Conservation (phyloP, 192 early-diverging fungal genomes). For the Glomus cerebriforme region DNA sequence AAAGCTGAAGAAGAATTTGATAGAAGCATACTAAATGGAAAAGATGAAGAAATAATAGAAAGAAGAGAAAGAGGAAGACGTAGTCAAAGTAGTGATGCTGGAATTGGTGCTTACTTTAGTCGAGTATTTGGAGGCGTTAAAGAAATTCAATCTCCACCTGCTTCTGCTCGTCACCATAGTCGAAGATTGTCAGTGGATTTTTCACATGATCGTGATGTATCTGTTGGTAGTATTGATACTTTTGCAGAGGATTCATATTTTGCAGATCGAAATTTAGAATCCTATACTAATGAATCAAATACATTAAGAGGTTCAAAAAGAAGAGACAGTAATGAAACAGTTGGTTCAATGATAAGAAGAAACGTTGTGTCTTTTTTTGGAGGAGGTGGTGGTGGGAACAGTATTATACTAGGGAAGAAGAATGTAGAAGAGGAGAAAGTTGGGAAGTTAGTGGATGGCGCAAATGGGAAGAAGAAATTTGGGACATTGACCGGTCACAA, state of each 20-base stretch:
- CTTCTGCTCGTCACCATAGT: constrained; percentile 21
- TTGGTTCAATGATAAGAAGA: constrained; percentile 18
- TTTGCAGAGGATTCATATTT: constrained; percentile 33
- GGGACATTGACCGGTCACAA: background rate
- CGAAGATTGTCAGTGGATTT: constrained; percentile 29
- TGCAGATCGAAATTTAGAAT: constrained; percentile 24
- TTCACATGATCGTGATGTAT: constrained; percentile 29
- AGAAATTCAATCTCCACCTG: constrained; percentile 14
- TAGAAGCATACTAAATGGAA: background rate
- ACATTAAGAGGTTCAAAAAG: constrained; percentile 8
- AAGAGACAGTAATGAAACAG: constrained; percentile 26
- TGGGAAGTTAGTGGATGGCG: constrained; percentile 5
- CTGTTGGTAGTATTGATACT: constrained; percentile 33
- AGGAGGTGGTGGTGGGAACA: background rate
- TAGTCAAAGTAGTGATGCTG: constrained; percentile 24
- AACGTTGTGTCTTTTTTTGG: constrained; percentile 25
- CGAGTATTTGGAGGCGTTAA: constrained; percentile 30
- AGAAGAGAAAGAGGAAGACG: background rate
- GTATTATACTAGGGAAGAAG: background rate
- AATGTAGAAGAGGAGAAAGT: constrained; percentile 17
- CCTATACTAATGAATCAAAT: constrained; percentile 10
- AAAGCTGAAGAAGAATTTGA: constrained; percentile 55
- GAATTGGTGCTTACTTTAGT: constrained; percentile 28
- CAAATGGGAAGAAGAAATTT: constrained; percentile 15
- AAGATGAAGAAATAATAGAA: background rate